A percentile compares a stretch with the other conserved stretches of the same genome.
These are phyloP conservation scores for Wickerhamomyces chambardii DNA, from an alignment of 805 yeast genomes.

Conservation along the genomic window DNA sequence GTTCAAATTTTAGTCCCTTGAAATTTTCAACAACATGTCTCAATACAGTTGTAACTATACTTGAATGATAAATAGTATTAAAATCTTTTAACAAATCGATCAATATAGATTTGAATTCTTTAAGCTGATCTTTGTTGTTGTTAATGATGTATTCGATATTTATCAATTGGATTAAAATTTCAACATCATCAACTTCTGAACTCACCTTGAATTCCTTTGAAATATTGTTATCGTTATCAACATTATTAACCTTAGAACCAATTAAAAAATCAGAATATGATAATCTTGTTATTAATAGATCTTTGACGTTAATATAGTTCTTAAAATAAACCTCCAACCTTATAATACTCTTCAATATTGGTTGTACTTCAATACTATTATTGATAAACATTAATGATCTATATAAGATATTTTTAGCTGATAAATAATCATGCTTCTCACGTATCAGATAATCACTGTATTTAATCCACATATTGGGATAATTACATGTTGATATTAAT, in stretches of 20 bases:
- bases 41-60: conserved; percentile 19
- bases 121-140: conserved; percentile 6
- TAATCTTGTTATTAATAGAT: conserved; percentile 3
- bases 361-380: conserved; percentile 18
- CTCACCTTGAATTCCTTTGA: too few species aligned
- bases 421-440: conserved; percentile 17
- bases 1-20: conserved; percentile 12
- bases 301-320: conserved; percentile 26
- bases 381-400: conserved; percentile 22
- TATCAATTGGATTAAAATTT: conserved; percentile 31
- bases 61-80: conserved; percentile 18
- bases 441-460: conserved; percentile 31
- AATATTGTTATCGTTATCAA: too few species aligned
- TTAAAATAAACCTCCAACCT: conserved; percentile 33
- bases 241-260: too few species aligned
- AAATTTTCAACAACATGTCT: conserved; percentile 20
- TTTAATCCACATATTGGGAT: conserved; percentile 40
- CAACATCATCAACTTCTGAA: conserved; percentile 15
- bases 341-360: conserved; percentile 28
- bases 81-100: conserved; percentile 20
- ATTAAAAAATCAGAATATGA: too few species aligned
- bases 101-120: conserved; percentile 11
- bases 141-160: conserved; percentile 28
- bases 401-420: conserved; percentile 29
- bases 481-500: conserved; percentile 32